Base-by-base conservation (phyloP, 202 grass and related monocot species). In the Setaria viridis region DNA sequence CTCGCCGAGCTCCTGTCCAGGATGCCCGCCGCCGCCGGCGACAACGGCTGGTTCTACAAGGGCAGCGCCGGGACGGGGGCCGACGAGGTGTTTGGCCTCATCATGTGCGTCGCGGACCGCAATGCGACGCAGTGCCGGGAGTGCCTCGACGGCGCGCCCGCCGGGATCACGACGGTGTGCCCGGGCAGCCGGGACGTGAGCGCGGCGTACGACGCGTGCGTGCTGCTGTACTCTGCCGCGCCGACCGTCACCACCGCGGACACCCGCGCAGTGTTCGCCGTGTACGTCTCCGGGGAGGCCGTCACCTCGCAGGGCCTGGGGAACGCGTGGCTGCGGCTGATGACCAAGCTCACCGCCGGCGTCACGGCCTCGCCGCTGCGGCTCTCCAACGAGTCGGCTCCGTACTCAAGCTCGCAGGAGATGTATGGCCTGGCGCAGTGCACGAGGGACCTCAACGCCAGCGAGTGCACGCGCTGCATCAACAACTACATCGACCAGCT, bases 391-490 rank as follows among this genome's bases (percentile, higher is more conserved):
- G 25, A 25, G 25, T 25, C 25, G 25, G 25, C 25, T 25, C 25
- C 0, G 25, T 25, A 25, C 25, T 25, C 25, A 25, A 25, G 25
- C 25, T 41, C 39, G 39, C 39, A 41, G 39, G 39, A 41, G 4
- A 41, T 94, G 35, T 82, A 87, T 19, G 90, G 86, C 4, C 46
- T 95, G 45, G 85, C 70, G 2, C 93, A 95, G 48, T 50, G 48
- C 48, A 50, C 48, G 48, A 12, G 12, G 48, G 48, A 50, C 48
- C 48, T 50, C 25, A 12, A 50, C 48, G 48, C 3, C 48, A 12
- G 48, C 2, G 48, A 50, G 73, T 95, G 93, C 93, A 85, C 85
- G 0, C 64, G 83, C 65, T 95, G 88, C 80, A 17, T 89, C 6
- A 2, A 0, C 0, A 17, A 0, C 0, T 37, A 75, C 41, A 6